These are phyloP conservation scores for Calocybe cyanea DNA, from an alignment of 768 basidiomycete species.

Conservation along the genomic window DNA sequence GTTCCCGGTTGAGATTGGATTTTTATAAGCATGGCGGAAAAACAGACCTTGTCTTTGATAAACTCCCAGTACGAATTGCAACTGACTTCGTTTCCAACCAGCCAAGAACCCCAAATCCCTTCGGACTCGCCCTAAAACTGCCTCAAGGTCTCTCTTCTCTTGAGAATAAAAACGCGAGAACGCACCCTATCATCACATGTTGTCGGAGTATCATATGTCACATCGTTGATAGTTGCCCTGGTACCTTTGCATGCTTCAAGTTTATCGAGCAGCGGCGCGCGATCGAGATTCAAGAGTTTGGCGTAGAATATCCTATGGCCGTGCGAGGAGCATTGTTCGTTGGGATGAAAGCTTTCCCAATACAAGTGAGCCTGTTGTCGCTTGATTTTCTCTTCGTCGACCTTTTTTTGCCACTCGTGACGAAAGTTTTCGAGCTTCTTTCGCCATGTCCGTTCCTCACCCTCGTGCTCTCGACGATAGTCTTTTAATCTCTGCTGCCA, in stretches of 20 bases:
- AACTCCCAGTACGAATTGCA: slow-evolving; percentile 12
- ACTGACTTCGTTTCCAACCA: slow-evolving; percentile 6
- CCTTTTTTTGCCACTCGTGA: neutral
- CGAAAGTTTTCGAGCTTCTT: neutral
- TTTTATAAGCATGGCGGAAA: neutral
- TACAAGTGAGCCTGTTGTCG: slow-evolving; percentile 13
- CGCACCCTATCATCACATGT: slow-evolving; percentile 15
- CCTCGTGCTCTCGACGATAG: neutral
- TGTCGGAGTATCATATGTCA: slow-evolving; percentile 12
- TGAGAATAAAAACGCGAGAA: too few species aligned
- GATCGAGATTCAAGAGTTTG: slow-evolving; percentile 11
- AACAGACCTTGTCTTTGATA: slow-evolving; percentile 7
- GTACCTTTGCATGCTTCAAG: slow-evolving; percentile 17
- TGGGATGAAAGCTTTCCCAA: slow-evolving; percentile 13
- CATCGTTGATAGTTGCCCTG: slow-evolving; percentile 13
- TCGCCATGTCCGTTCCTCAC: neutral
- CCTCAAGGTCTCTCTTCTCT: too few species aligned
- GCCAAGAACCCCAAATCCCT: slow-evolving; percentile 9
- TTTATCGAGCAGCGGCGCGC: slow-evolving; percentile 7
- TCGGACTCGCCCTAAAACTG: neutral
- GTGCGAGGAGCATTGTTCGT: slow-evolving; percentile 9
- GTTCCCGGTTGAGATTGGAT: neutral
- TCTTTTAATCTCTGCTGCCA: too few species aligned
- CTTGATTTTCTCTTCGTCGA: slow-evolving; percentile 8
- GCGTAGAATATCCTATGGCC: slow-evolving; percentile 12